Evolutionary conservation across 805 yeast genomes (phyloP).

Genomic region (Barnettozyma vustinii): DNA sequence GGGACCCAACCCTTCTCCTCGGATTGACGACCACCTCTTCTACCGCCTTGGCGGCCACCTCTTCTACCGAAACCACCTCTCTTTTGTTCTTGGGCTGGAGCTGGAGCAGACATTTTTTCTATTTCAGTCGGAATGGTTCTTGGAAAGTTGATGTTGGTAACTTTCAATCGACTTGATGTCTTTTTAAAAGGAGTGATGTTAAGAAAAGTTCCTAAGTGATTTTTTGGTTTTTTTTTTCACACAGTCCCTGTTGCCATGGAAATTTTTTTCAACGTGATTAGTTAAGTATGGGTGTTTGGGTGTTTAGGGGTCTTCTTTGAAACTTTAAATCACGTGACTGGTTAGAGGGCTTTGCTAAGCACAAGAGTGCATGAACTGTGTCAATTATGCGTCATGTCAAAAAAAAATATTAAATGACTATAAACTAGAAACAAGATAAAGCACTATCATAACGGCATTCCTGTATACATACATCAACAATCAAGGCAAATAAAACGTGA

Average conservation of each 20-base stretch:
- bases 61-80: slow-evolving; percentile 52
- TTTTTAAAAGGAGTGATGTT: slow-evolving; percentile 2
- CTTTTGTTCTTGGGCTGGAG: slow-evolving; percentile 30
- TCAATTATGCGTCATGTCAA: neutral
- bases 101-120: slow-evolving; percentile 37
- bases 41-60: slow-evolving; percentile 54
- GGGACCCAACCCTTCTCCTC: slow-evolving; percentile 99
- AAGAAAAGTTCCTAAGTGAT: neutral
- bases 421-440: no score
- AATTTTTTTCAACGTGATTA: neutral
- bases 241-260: neutral
- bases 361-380: neutral
- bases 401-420: no score
- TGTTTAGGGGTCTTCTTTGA: neutral
- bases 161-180: slow-evolving; percentile 43
- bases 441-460: neutral
- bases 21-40: slow-evolving; percentile 76
- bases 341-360: neutral
- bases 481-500: neutral
- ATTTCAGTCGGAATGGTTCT: slow-evolving; percentile 41
- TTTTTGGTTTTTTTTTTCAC: slow-evolving; percentile 6
- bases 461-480: neutral
- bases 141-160: slow-evolving; percentile 51
- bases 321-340: neutral
- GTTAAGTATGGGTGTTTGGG: slow-evolving; percentile 5